Base-by-base conservation (phyloP, 805 yeast species). In the Ogataea neopini region DNA sequence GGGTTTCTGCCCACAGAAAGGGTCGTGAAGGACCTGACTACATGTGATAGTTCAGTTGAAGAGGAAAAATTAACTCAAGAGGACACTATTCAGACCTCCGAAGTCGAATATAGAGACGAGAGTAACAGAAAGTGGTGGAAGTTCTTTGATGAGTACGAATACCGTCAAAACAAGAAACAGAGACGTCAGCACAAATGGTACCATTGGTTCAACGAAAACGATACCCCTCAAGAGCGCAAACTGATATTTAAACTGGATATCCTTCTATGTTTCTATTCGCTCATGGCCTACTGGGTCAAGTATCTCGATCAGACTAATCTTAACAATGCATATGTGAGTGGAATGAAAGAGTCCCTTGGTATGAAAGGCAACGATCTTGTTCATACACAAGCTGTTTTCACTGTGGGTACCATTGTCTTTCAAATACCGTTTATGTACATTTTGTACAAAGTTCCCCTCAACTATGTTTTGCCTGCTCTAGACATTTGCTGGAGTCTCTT, bases 401-500 rank as follows among this genome's bases (percentile, higher is more conserved):
- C 63, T 3, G 57, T 63, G 22, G 90, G 50, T 80, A 82, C 76
- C 47, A 75, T 80, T 41, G 65, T 83, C 7, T 79, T 81, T 64
- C 74, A 80, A 38, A 67, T 71, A 25, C 86, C 85, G 9, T 69
- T 84, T 49, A 79, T 45, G 49, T 49, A 49, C 42, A 37, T 49
- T 20, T 20, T 49, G 34, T 45, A 49, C 48, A 73, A 80, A 38
- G 67, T 71, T 18, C 85, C 84, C 10, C 67, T 84, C 48, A 79
- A 76, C 67, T 68, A 70, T 64, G 69, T 76, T 7, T 61, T 79
- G 32, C 84, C 86, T 1, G 50, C 69, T 2, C 71, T 79, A 68
- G 91, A 85, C 60, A 56, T 84, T 33, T 69, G 79, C 39, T 86
- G 88, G 89, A 79, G 86, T 5, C 64, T 84, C 49, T 73, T 83